These are phyloP conservation scores for Pichia sp. DNA, from an alignment of 1,139 yeast species.

Conservation along the genomic window DNA sequence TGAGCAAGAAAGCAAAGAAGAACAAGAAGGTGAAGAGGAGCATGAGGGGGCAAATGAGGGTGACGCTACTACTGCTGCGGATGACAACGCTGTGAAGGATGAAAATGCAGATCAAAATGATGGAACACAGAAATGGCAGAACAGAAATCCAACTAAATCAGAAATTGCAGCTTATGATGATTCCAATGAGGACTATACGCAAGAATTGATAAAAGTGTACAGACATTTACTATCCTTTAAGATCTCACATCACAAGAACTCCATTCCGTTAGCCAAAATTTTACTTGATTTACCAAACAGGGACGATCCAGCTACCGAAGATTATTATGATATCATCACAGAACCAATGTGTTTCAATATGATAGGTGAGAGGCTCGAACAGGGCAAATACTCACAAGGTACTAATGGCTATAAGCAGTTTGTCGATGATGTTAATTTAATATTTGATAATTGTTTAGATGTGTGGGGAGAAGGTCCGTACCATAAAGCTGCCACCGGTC, in stretches of 20 bases:
- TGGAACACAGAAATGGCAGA: background rate
- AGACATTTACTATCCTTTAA: constrained; percentile 14
- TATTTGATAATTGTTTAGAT: constrained; percentile 51
- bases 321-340: constrained; percentile 61
- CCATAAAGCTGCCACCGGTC: constrained; percentile 46
- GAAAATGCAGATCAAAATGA: background rate
- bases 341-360: constrained; percentile 51
- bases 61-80: background rate
- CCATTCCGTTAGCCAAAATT: constrained; percentile 15
- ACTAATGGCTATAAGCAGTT: constrained; percentile 35
- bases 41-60: too few relatives aligned
- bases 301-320: constrained; percentile 46
- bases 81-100: background rate
- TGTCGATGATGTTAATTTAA: constrained; percentile 39
- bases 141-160: background rate
- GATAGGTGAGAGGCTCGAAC: constrained; percentile 36
- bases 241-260: constrained; percentile 17
- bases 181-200: constrained; percentile 13
- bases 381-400: constrained; percentile 37
- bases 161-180: constrained; percentile 1
- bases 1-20: too few relatives aligned
- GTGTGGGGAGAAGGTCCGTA: constrained; percentile 52
- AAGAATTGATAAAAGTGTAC: constrained; percentile 11
- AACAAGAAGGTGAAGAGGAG: background rate
- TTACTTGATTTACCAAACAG: constrained; percentile 56